These are phyloP conservation scores for Corylus heterophylla DNA, from an alignment of 306 rosid species.

Conservation along the genomic window DNA sequence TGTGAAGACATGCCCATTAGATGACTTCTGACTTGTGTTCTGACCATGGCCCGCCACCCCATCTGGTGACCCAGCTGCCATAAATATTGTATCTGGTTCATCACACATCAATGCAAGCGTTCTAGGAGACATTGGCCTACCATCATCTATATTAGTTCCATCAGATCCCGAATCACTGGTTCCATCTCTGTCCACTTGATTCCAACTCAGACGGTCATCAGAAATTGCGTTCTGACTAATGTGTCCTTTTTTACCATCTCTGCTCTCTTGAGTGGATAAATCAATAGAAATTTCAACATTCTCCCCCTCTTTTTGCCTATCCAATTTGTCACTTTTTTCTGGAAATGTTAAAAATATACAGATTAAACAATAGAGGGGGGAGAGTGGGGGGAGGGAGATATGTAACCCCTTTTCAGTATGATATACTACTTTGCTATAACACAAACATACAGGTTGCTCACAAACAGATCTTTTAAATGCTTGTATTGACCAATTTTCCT, in stretches of 20 bases:
- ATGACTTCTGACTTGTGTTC: slow-evolving; percentile 38
- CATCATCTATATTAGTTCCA: slow-evolving; percentile 38
- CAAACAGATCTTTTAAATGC: neutral
- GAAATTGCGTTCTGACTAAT: slow-evolving; percentile 22
- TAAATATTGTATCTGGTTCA: slow-evolving; percentile 55
- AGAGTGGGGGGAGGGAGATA: neutral
- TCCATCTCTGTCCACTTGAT: slow-evolving; percentile 36
- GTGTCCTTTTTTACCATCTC: slow-evolving; percentile 33
- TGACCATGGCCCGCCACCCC: slow-evolving; percentile 28
- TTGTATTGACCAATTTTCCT: neutral
- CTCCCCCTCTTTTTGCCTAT: slow-evolving; percentile 22
- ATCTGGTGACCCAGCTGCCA: slow-evolving; percentile 40
- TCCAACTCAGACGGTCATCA: slow-evolving; percentile 31
- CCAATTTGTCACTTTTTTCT: slow-evolving; percentile 36
- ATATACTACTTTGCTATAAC: neutral
- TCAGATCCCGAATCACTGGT: slow-evolving; percentile 33
- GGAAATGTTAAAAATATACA: slow-evolving; percentile 31
- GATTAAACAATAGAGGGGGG: neutral
- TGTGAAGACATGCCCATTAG: slow-evolving; percentile 37
- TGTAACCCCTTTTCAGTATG: neutral
- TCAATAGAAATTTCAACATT: slow-evolving; percentile 29
- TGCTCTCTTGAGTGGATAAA: slow-evolving; percentile 41
- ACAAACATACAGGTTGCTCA: neutral
- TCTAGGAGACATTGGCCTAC: slow-evolving; percentile 64
- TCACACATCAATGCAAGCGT: slow-evolving; percentile 79